A percentile compares a stretch with the other conserved stretches of the same genome.
Evolutionary conservation across 1,284 basidiomycete species (phyloP).

Genomic region (Erythrobasidium hasegawianum): DNA sequence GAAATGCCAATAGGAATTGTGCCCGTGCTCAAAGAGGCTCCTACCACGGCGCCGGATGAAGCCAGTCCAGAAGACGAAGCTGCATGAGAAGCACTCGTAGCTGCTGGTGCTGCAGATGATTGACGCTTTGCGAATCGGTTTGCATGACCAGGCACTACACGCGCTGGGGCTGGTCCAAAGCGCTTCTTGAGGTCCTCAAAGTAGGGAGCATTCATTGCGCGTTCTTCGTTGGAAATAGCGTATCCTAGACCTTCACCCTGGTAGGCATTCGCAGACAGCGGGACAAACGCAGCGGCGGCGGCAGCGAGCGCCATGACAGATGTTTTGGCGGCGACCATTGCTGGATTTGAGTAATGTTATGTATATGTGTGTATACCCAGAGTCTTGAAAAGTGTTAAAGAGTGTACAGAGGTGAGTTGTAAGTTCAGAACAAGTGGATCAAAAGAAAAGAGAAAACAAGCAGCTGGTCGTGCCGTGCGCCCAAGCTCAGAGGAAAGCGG

Average conservation of each 20-base stretch:
- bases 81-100: background rate
- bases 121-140: conserved; percentile 19
- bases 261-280: conserved; percentile 1
- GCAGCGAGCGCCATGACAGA: conserved; percentile 5
- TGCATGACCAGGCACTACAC: conserved; percentile 6
- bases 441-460: too few relatives aligned
- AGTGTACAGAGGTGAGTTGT: too few relatives aligned
- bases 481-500: too few relatives aligned
- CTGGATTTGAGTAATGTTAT: too few relatives aligned
- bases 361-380: too few relatives aligned
- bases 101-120: background rate
- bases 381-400: too few relatives aligned
- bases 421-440: background rate
- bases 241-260: conserved; percentile 27
- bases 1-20: conserved; percentile 39
- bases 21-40: background rate
- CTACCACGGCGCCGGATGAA: conserved; percentile 6
- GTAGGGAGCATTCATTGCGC: conserved; percentile 23
- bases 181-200: conserved; percentile 16
- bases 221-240: conserved; percentile 21
- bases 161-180: conserved; percentile 21
- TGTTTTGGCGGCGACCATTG: background rate
- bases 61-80: background rate
- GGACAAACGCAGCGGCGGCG: conserved; percentile 3
- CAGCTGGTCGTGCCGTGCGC: too few relatives aligned